These are phyloP conservation scores for Barnettozyma siamensis DNA, from an alignment of 805 yeast genomes.

Conservation along the genomic window DNA sequence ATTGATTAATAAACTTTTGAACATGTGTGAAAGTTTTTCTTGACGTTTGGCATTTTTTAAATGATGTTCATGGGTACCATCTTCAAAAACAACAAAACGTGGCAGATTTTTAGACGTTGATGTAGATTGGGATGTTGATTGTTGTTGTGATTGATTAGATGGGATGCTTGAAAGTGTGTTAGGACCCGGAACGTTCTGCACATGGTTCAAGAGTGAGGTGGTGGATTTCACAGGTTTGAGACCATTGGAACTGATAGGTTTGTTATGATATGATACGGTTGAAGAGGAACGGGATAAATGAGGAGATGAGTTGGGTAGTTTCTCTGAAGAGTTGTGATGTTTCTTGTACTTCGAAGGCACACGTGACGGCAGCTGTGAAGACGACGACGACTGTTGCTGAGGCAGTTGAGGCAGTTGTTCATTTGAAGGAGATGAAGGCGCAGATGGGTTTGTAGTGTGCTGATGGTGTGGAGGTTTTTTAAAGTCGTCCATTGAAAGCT, in stretches of 20 bases:
- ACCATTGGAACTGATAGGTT: not conserved
- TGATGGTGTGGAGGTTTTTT: slow-evolving; percentile 8
- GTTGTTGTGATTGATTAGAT: not conserved
- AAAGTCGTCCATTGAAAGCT: slow-evolving; percentile 4
- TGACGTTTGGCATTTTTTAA: slow-evolving; percentile 71
- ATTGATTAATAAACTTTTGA: slow-evolving; percentile 52
- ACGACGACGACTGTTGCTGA: slow-evolving; percentile 7
- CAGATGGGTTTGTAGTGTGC: not conserved
- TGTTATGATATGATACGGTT: slow-evolving; percentile 12
- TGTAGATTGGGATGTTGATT: too few species aligned
- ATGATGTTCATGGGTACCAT: slow-evolving; percentile 78
- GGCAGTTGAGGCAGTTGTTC: not conserved
- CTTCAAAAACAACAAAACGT: slow-evolving; percentile 52
- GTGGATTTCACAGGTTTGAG: slow-evolving; percentile 2
- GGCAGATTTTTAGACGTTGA: slow-evolving; percentile 17
- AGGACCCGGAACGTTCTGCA: not conserved
- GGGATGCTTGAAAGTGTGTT: not conserved
- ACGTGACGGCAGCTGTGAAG: not conserved
- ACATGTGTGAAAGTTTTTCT: slow-evolving; percentile 68
- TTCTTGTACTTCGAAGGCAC: slow-evolving; percentile 6
- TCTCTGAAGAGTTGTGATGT: slow-evolving; percentile 2
- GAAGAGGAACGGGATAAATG: slow-evolving; percentile 22
- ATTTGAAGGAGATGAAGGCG: not conserved
- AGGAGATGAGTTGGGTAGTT: slow-evolving; percentile 3
- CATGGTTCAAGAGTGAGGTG: not conserved